Evolutionary conservation across 2,329 filamentous ascomycete species (phyloP), one percentile per base, ranked within the genome.

Genomic region (Hypoxylon sp.): DNA sequence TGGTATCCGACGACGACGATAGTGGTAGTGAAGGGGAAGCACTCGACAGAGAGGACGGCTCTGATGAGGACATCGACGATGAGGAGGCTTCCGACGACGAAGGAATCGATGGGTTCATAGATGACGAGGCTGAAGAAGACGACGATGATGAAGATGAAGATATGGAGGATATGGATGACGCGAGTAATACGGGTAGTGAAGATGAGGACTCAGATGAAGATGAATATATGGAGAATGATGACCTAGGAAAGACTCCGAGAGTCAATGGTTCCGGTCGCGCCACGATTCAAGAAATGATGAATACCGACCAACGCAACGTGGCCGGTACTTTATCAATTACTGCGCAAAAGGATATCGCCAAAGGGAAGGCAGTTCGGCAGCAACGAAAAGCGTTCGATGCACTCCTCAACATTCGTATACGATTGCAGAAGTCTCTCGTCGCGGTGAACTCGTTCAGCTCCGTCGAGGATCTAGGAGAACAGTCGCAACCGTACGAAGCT

Each of bases 331-430:
- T 86, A 45, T 81, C 83, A 1, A 84, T 90, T 74, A 90, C 91
- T 1, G 89, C 89, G 55, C 89, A 90, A 74, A 88, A 88, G 56
- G 96, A 98, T 76, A 88, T 91, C 3, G 88, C 90, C 43, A 98
- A 98, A 79, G 96, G 96, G 11, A 81, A 87, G 58, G 95, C 95
- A 0, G 92, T 99, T 37, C 95, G 94, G 73, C 84, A 89, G 61
- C 96, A 99, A 80, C 89, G 94, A 54, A 90, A 90, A 67, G 88
- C 90, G 0, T 99, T 97, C 74, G 95, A 98, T 72, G 88, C 92
- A 0, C 87, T 98, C 0, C 85, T 99, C 30, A 97, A 97, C 79
- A 87, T 94, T 12, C 90, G 96, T 19, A 97, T 99, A 75, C 92
- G 95, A 65, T 81, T 99, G 16, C 96, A 99, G 78, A 98, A 97